These are phyloP conservation scores for Pinus tabuliformis DNA, from an alignment of 75 land plant species.

Conservation along the genomic window DNA sequence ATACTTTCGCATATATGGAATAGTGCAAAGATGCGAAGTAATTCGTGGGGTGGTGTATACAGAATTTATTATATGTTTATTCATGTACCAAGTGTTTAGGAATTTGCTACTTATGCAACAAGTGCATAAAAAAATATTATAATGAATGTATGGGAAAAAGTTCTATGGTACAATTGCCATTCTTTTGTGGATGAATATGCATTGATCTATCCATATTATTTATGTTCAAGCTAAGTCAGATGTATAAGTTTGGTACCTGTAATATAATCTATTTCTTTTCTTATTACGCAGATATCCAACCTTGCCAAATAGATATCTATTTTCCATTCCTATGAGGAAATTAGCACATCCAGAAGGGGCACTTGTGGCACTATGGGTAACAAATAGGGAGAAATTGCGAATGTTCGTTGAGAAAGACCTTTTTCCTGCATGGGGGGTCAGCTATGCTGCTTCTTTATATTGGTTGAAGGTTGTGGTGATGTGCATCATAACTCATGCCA, in stretches of 20 bases:
- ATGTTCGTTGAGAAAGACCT: constrained; percentile 79
- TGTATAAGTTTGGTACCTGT: too few species aligned
- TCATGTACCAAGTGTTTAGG: background rate
- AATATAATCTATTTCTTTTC: background rate
- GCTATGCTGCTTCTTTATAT: constrained; percentile 43
- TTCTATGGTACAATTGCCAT: background rate
- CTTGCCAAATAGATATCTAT: constrained; percentile 75
- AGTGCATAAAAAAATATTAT: background rate
- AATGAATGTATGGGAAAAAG: background rate
- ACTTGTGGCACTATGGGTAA: constrained; percentile 91
- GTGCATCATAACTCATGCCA: background rate
- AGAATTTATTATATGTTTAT: background rate
- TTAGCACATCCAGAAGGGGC: constrained; percentile 82
- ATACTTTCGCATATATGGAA: background rate
- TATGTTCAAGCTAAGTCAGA: background rate
- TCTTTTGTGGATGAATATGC: background rate
- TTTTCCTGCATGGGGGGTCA: constrained; percentile 86
- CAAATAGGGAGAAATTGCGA: constrained; percentile 89
- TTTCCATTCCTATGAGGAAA: constrained; percentile 75
- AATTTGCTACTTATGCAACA: background rate
- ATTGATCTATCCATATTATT: background rate
- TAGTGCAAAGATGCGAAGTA: background rate
- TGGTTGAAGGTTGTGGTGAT: constrained; percentile 79
- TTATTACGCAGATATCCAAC: constrained; percentile 77
- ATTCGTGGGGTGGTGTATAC: background rate